Base-by-base conservation (phyloP, 176 grass and related monocot genomes). In the Metroxylon sagu region DNA sequence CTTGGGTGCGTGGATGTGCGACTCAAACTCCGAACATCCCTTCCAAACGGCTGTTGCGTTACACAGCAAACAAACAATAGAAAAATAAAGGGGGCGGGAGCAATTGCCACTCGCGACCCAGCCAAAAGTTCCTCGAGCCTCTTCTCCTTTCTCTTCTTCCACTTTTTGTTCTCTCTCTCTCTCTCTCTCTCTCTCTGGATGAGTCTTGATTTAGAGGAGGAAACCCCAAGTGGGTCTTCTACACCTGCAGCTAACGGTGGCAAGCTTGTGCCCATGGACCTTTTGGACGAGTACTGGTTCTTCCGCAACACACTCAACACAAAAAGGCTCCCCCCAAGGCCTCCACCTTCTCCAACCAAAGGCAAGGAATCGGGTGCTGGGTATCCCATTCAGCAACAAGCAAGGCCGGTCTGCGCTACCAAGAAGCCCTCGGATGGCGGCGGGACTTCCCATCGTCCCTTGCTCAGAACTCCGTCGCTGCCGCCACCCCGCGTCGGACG, bases 241-340 rank as follows among this genome's bases (percentile, higher is more conserved):
- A 60, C 43, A 8, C 10, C 19, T 52, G 25, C 48, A 7, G 35
- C 43, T 23, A 39, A 31, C 19, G 43, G 60, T 27, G 25, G 25
- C 26, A 60, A 52, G 25, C 21, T 52, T 16, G 14, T 8, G 23
- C 75, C 77, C 10, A 62, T 84, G 71, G 74, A 87, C 31, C 35
- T 96, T 58, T 75, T 87, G 16, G 91, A 96, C 35, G 91, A 96
- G 49, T 68, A 68, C 59, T 96, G 91, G 91, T 90, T 96, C 83
- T 90, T 87, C 69, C 68, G 77, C 77, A 96, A 90, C 83, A 68
- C 71, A 29, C 69, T 96, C 55, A 72, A 49, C 25, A 52, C n/a
- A 31, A 60, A 56, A 25, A 54, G 19, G 7, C 35, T 43, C 35
- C 35, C 35, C 4, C 52, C 19, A 14, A 50, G 6, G 54, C 52